phyloP scores from a whole-genome alignment of 148 eudicot species.

The Vaccinium darrowii region DNA sequence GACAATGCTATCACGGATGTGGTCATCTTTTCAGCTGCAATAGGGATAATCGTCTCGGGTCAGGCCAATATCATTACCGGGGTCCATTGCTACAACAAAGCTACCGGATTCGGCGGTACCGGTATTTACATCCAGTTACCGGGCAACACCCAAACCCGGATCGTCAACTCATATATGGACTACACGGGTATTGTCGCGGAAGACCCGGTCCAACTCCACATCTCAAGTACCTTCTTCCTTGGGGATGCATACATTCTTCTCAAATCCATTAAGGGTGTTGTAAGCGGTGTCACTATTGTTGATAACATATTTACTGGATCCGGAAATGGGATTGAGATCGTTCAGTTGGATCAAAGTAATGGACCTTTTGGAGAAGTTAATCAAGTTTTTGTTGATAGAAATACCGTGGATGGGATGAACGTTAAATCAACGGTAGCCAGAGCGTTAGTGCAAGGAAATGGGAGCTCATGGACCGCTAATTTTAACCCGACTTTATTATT shows the following conservation, averaged over 20 bases:
- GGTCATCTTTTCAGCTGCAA: conserved; percentile 73
- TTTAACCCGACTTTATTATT: conserved; percentile 55
- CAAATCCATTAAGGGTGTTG: conserved; percentile 60
- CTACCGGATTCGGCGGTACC: conserved; percentile 72
- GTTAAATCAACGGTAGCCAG: conserved; percentile 57
- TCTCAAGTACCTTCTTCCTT: conserved; percentile 63
- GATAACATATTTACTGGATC: conserved; percentile 86
- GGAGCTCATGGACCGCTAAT: conserved; percentile 61
- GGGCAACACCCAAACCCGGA: conserved; percentile 78
- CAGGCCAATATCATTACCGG: conserved; percentile 76
- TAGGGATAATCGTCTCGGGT: conserved; percentile 62
- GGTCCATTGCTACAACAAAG: conserved; percentile 92
- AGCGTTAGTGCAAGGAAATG: conserved; percentile 44
- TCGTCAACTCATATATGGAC: conserved; percentile 73
- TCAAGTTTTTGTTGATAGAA: conserved; percentile 62
- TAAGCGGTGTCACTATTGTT: conserved; percentile 59
- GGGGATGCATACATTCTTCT: conserved; percentile 66
- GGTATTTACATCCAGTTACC: conserved; percentile 70
- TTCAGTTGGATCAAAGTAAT: conserved; percentile 54
- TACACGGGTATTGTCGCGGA: conserved; percentile 82
- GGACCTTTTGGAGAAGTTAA: conserved; percentile 44
- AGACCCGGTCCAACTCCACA: conserved; percentile 76
- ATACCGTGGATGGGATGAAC: conserved; percentile 71
- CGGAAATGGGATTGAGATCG: conserved; percentile 55
- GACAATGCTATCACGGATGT: conserved; percentile 78